Percentiles rank a stretch among this genome's conserved stretches.
Conservation (phyloP, 2,329 filamentous ascomycete species). For the Alternaria arborescens region DNA sequence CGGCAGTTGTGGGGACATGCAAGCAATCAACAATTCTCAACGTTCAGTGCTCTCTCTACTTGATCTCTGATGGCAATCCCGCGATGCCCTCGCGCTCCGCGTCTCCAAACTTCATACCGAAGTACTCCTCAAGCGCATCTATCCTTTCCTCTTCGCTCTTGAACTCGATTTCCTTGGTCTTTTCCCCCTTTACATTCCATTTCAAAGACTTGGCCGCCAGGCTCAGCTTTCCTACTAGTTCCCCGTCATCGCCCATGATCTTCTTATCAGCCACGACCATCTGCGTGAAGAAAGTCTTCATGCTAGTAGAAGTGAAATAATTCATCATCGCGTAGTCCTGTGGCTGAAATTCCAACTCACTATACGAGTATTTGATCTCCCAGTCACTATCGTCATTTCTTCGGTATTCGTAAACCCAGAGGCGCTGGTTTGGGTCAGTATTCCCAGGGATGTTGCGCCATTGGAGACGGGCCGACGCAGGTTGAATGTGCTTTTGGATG, state of each 20-base stretch:
- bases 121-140: constrained; percentile 54
- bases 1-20: constrained; percentile 24
- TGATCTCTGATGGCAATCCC: constrained; percentile 47
- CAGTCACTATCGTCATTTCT: constrained; percentile 58
- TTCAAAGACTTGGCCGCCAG: constrained; percentile 57
- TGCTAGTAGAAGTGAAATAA: constrained; percentile 46
- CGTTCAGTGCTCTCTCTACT: constrained; percentile 19
- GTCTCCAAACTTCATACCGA: constrained; percentile 54
- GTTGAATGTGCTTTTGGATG: constrained; percentile 40
- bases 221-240: constrained; percentile 51
- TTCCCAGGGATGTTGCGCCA: constrained; percentile 46
- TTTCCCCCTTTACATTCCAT: constrained; percentile 55
- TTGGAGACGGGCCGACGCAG: constrained; percentile 43
- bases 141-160: constrained; percentile 55
- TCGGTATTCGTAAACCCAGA: constrained; percentile 56
- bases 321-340: constrained; percentile 47
- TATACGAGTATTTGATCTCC: constrained; percentile 71
- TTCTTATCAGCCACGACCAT: constrained; percentile 60
- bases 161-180: constrained; percentile 52
- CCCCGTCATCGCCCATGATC: constrained; percentile 50
- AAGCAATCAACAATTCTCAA: constrained; percentile 23
- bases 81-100: constrained; percentile 51
- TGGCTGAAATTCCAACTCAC: constrained; percentile 51
- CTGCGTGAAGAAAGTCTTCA: constrained; percentile 44
- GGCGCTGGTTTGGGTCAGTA: constrained; percentile 48